Percentiles rank a stretch among this genome's conserved stretches.
Evolutionary conservation across 2,329 filamentous ascomycete species (phyloP).

Genomic region (Fusarium sp.): DNA sequence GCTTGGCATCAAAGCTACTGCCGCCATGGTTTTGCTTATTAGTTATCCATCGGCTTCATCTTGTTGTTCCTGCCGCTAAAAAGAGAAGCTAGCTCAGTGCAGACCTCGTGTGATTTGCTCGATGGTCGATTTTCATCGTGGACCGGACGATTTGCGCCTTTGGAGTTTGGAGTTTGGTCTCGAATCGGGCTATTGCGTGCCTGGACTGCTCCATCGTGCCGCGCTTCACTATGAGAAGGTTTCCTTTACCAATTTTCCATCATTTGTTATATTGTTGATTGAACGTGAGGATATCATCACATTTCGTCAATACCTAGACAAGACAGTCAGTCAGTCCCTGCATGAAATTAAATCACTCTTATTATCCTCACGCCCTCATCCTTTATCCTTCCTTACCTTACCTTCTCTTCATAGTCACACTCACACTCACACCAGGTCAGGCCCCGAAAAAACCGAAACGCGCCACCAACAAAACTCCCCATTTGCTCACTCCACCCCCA

Average conservation of each 20-base stretch:
- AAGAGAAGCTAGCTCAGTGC: constrained; percentile 9
- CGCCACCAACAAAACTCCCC: constrained; percentile 33
- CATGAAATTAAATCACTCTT: constrained; percentile 19
- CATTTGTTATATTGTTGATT: neutral
- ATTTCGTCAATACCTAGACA: neutral
- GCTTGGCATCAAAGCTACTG: constrained; percentile 33
- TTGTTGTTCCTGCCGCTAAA: constrained; percentile 35
- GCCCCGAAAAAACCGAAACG: constrained; percentile 23
- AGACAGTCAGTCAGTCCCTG: constrained; percentile 18
- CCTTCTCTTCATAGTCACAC: constrained; percentile 6
- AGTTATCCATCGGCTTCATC: constrained; percentile 1
- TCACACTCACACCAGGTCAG: constrained; percentile 8
- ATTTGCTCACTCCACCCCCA: constrained; percentile 29
- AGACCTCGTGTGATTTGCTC: constrained; percentile 14
- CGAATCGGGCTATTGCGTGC: constrained; percentile 13
- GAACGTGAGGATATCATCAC: neutral
- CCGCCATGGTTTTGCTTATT: constrained; percentile 5
- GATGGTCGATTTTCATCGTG: constrained; percentile 25
- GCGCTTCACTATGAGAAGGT: neutral
- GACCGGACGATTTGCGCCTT: constrained; percentile 15
- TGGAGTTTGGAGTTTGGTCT: constrained; percentile 19
- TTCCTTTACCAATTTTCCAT: neutral
- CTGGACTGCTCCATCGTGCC: constrained; percentile 12
- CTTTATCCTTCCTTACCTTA: neutral
- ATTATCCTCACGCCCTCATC: constrained; percentile 32